These are phyloP conservation scores for Corynascus novoguineensis DNA, from an alignment of 495 filamentous ascomycete genomes.

Conservation along the genomic window DNA sequence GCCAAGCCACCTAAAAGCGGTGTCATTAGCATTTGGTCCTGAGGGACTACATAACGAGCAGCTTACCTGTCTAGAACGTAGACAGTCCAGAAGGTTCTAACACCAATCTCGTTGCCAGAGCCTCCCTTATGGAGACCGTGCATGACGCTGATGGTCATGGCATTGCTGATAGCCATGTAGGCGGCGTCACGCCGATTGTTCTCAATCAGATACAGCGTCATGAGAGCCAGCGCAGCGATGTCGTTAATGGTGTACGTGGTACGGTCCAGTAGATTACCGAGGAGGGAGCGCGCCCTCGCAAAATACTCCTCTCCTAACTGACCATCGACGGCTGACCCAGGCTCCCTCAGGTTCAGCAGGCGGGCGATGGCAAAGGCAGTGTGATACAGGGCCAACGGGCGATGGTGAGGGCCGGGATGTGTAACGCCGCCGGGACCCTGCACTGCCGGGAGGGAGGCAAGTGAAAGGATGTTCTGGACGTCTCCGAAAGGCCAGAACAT, in stretches of 20 bases:
- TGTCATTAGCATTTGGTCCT: no score
- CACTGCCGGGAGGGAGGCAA: not conserved
- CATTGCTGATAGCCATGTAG: constrained; percentile 33
- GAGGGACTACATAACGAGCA: no score
- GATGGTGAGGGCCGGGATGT: not conserved
- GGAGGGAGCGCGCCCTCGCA: constrained; percentile 29
- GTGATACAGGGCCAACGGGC: constrained; percentile 30
- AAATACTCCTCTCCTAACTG: constrained; percentile 31
- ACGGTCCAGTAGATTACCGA: constrained; percentile 36
- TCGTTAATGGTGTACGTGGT: constrained; percentile 27
- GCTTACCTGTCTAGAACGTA: constrained; percentile 39
- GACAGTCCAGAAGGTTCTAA: constrained; percentile 41
- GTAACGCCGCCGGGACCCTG: not conserved
- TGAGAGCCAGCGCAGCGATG: constrained; percentile 32
- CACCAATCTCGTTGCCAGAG: constrained; percentile 25
- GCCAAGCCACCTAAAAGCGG: constrained; percentile 33
- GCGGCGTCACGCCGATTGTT: constrained; percentile 38
- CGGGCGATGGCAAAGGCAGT: constrained; percentile 28
- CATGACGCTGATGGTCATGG: constrained; percentile 33
- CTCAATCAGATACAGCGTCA: constrained; percentile 38
- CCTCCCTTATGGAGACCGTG: constrained; percentile 34
- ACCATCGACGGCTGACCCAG: constrained; percentile 18
- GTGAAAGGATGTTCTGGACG: constrained; percentile 9
- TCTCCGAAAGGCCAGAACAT: constrained; percentile 35
- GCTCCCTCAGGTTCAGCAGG: constrained; percentile 17